Evolutionary conservation across 2,329 filamentous ascomycete genomes (phyloP), one percentile per base, ranked within the genome.

Genomic region (Aspergillus texensis): DNA sequence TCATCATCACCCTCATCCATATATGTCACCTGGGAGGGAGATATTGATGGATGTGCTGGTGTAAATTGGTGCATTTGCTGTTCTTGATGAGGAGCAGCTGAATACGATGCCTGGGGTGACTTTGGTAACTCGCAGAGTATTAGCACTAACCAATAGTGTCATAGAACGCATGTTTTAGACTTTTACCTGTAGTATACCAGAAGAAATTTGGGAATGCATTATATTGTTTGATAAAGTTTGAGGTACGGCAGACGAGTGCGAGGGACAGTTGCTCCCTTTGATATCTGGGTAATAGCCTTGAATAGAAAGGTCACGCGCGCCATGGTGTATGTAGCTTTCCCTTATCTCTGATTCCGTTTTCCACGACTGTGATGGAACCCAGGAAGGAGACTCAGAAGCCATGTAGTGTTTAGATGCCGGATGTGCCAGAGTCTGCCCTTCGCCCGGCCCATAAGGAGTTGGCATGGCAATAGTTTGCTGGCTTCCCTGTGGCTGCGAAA

Each of bases 1-100:
- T 90, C 87, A 61, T 90, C 87, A 45, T 87, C 81, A 67, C 84
- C 83, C 67, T 84, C 83, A 60, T 84, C 82, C 19, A 52, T 52
- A 62, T 82, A 81, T 6, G 74, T 64, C 14, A 71, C 55, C 53
- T 72, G 68, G 46, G 63, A 53, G 64, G 71, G 64, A 66, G 65
- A 46, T 55, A 62, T 26, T 55, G 66, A 43, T 55, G 57, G 39
- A 30, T 67, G 19, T 63, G 63, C 43, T 59, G 66, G 56, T 53
- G 36, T 56, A 41, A 26, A 39, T 56, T 46, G 21, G 52, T 55
- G 56, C 30, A 50, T 46, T 26, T 41, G 56, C n/a, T 54, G 62
- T 46, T 63, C 62, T 43, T 56, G 21, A n/a, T 36, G 28, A 14
- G 39, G 16, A 26, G 24, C 24, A 19, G 5, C 19, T 34, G 39